These are phyloP conservation scores for Fusarium paranaense DNA, from an alignment of 2,329 filamentous ascomycete species.

Conservation along the genomic window DNA sequence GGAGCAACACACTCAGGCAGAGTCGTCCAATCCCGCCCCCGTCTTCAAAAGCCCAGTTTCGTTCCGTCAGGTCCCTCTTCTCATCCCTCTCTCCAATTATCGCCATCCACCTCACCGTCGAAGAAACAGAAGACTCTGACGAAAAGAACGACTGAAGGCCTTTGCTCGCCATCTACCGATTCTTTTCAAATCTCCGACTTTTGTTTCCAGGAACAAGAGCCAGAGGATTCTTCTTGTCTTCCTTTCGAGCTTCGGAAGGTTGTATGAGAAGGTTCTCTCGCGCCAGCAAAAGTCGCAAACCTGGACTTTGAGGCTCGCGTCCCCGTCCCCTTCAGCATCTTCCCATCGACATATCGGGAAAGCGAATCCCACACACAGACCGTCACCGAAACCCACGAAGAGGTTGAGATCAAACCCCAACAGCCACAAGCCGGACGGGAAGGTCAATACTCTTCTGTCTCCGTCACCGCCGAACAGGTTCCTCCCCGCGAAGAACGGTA, in stretches of 20 bases:
- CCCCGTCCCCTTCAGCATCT: conserved; percentile 99
- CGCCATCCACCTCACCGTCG: conserved; percentile 50
- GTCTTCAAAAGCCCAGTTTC: conserved; percentile 55
- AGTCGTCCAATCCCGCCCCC: conserved; percentile 48
- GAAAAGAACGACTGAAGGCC: conserved; percentile 52
- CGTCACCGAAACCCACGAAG: conserved; percentile 78
- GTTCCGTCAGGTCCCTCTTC: conserved; percentile 44
- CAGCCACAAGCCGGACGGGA: conserved; percentile 95
- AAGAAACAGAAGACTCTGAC: conserved; percentile 43
- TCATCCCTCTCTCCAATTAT: conserved; percentile 53
- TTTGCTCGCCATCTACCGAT: conserved; percentile 46
- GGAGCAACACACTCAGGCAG: conserved; percentile 31
- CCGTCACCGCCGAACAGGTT: conserved; percentile 66
- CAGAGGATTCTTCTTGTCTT: conserved; percentile 76
- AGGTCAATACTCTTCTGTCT: conserved; percentile 87
- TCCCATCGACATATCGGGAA: conserved; percentile 95
- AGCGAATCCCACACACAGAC: conserved; percentile 64
- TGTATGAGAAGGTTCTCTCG: conserved; percentile 74
- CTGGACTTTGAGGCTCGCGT: conserved; percentile 99
- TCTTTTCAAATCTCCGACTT: conserved; percentile 57
- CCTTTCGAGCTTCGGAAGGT: conserved; percentile 72
- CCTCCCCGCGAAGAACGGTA: conserved; percentile 73
- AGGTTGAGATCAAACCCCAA: conserved; percentile 84
- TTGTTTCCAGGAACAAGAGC: conserved; percentile 71
- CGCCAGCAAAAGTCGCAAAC: conserved; percentile 85